Evolutionary conservation across 2,329 filamentous ascomycete species (phyloP).

Genomic region (Blastomyces percursus): DNA sequence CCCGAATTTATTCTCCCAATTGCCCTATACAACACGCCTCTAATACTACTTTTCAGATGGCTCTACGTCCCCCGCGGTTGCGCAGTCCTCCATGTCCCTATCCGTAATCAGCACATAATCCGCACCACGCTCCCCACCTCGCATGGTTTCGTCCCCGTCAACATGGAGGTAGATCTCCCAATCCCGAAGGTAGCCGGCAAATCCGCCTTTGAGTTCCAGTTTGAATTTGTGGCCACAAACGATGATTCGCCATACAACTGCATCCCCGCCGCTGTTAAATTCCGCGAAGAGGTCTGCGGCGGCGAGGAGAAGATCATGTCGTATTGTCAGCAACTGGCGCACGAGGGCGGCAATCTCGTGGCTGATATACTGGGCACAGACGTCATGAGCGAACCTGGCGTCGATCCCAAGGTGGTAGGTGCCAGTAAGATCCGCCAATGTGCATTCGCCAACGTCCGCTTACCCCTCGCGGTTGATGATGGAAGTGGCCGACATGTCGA

Average conservation of each 20-base stretch:
- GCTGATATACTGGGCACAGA: conserved; percentile 57
- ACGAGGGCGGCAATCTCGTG: conserved; percentile 49
- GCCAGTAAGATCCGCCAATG: conserved; percentile 47
- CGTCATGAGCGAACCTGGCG: conserved; percentile 48
- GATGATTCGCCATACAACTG: conserved; percentile 64
- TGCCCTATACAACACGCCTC: neutral
- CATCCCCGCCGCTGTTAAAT: conserved; percentile 59
- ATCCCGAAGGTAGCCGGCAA: conserved; percentile 28
- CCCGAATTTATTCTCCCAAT: neutral
- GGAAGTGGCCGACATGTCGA: conserved; percentile 12
- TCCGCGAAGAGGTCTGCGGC: conserved; percentile 56
- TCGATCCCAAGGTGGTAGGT: conserved; percentile 16
- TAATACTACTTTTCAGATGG: conserved; percentile 46
- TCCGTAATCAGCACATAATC: conserved; percentile 64
- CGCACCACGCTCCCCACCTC: conserved; percentile 67
- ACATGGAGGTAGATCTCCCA: conserved; percentile 10
- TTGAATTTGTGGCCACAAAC: conserved; percentile 65
- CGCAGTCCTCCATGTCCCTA: conserved; percentile 68
- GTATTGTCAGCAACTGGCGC: conserved; percentile 55
- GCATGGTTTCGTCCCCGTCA: conserved; percentile 56
- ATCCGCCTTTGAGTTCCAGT: conserved; percentile 55
- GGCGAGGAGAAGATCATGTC: conserved; percentile 59
- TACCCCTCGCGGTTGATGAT: conserved; percentile 49
- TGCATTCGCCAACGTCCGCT: conserved; percentile 58
- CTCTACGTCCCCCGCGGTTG: conserved; percentile 68